These are phyloP conservation scores for Corrigiola litoralis DNA, from an alignment of 179 eudicot genomes.

Conservation along the genomic window DNA sequence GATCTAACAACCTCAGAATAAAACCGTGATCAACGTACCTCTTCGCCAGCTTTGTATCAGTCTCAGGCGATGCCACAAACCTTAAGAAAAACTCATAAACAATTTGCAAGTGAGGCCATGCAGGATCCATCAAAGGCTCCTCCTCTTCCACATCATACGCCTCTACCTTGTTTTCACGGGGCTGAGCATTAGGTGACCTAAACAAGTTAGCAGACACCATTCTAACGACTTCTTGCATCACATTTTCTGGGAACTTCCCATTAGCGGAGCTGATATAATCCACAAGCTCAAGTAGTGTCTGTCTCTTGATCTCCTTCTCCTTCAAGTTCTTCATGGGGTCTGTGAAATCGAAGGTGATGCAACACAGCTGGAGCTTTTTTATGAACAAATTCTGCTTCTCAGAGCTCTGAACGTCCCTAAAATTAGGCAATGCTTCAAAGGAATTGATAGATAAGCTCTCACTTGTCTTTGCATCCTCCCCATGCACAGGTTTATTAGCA, in stretches of 20 bases:
- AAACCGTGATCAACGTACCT: conserved; percentile 54
- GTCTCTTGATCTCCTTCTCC: conserved; percentile 60
- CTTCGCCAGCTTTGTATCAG: conserved; percentile 59
- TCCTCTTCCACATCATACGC: conserved; percentile 58
- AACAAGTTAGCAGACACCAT: conserved; percentile 57
- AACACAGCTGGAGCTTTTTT: conserved; percentile 48
- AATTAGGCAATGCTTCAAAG: conserved; percentile 48
- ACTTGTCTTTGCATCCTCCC: conserved; percentile 26
- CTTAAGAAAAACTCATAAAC: conserved; percentile 56
- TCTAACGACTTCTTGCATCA: conserved; percentile 49
- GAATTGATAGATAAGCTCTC: conserved; percentile 25
- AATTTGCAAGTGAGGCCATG: conserved; percentile 71
- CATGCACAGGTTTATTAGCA: conserved; percentile 16
- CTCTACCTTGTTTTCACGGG: conserved; percentile 47
- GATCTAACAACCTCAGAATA: conserved; percentile 52
- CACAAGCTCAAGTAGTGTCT: conserved; percentile 53
- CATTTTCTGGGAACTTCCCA: conserved; percentile 47
- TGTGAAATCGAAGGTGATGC: conserved; percentile 45
- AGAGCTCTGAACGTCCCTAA: conserved; percentile 51
- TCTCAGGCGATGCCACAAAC: conserved; percentile 61
- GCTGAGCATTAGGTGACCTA: conserved; percentile 43
- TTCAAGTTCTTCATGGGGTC: conserved; percentile 51
- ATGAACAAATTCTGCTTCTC: conserved; percentile 52
- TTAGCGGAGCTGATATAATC: conserved; percentile 47
- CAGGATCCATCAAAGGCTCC: conserved; percentile 63